Evolutionary conservation across 176 grass and related monocot genomes (phyloP).

Genomic region (Chrysopogon serrulatus): DNA sequence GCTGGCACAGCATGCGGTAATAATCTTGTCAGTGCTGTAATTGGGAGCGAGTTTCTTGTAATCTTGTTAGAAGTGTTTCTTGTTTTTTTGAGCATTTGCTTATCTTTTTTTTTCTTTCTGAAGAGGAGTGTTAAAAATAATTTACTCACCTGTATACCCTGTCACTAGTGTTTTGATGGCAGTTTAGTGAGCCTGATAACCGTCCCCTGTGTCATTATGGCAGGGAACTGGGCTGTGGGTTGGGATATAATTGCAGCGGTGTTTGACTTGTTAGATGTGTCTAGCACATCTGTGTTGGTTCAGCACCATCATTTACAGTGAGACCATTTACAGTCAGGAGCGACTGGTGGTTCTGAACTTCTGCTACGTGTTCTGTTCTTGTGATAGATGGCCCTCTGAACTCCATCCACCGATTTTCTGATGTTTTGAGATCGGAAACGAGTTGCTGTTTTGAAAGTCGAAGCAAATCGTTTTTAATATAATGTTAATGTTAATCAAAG

Average conservation of each 20-base stretch:
- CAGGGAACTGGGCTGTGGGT: not conserved
- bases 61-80: conserved; percentile 10
- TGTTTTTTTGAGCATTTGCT: not conserved
- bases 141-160: not conserved
- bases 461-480: no score
- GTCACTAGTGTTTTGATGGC: not conserved
- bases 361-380: no score
- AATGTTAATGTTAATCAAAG: no score
- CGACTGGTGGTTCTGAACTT: not conserved
- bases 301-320: not conserved
- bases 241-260: not conserved
- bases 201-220: not conserved
- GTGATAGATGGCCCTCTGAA: no score
- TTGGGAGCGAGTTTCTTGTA: not conserved
- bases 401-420: no score
- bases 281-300: not conserved
- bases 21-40: conserved; percentile 38
- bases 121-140: no score
- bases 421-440: no score
- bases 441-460: no score
- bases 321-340: not conserved
- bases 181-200: no score
- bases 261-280: no score
- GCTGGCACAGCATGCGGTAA: conserved; percentile 12
- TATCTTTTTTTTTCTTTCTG: not conserved